Evolutionary conservation across 208 protist genomes (phyloP).

Genomic region (Leishmania braziliensis): DNA sequence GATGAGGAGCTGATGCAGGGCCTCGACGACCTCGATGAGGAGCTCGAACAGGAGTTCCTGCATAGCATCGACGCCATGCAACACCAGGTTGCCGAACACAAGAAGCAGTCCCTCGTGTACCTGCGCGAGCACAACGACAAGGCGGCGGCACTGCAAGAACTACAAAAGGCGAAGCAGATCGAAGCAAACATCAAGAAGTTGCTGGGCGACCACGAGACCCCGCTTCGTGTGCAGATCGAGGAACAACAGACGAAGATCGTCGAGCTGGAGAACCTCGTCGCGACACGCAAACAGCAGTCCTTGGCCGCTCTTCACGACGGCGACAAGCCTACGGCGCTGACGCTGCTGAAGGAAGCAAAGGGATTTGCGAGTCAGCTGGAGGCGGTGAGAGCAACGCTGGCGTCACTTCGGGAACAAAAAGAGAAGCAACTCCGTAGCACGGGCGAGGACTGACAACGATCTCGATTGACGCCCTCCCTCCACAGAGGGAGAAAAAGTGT

Average conservation of each 20-base stretch:
- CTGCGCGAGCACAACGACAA: slow-evolving; percentile 32
- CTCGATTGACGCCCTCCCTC: no score
- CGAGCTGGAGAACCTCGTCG: slow-evolving; percentile 31
- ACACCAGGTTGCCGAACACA: slow-evolving; percentile 24
- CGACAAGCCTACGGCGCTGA: slow-evolving; percentile 41
- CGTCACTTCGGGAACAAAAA: slow-evolving; percentile 17
- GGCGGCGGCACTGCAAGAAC: slow-evolving; percentile 24
- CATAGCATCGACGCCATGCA: slow-evolving; percentile 25
- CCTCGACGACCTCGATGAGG: slow-evolving; percentile 41
- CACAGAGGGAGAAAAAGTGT: neutral
- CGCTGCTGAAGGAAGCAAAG: slow-evolving; percentile 42
- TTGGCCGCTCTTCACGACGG: slow-evolving; percentile 28
- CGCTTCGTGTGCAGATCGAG: slow-evolving; percentile 34
- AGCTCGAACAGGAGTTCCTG: slow-evolving; percentile 41
- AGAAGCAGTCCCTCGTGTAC: slow-evolving; percentile 20
- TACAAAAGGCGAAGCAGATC: slow-evolving; percentile 34
- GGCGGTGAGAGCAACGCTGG: slow-evolving; percentile 19
- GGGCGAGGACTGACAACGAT: slow-evolving; percentile 2
- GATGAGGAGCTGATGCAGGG: slow-evolving; percentile 45
- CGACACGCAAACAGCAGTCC: slow-evolving; percentile 38
- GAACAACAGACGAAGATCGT: slow-evolving; percentile 22
- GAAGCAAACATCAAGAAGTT: slow-evolving; percentile 30
- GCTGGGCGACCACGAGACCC: slow-evolving; percentile 24
- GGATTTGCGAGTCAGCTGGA: slow-evolving; percentile 35
- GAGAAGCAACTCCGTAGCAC: slow-evolving; percentile 24